Percentiles rank a stretch among this genome's conserved stretches.
Evolutionary conservation across 2,329 filamentous ascomycete genomes (phyloP).

Genomic region (Tetracladium maxilliforme): DNA sequence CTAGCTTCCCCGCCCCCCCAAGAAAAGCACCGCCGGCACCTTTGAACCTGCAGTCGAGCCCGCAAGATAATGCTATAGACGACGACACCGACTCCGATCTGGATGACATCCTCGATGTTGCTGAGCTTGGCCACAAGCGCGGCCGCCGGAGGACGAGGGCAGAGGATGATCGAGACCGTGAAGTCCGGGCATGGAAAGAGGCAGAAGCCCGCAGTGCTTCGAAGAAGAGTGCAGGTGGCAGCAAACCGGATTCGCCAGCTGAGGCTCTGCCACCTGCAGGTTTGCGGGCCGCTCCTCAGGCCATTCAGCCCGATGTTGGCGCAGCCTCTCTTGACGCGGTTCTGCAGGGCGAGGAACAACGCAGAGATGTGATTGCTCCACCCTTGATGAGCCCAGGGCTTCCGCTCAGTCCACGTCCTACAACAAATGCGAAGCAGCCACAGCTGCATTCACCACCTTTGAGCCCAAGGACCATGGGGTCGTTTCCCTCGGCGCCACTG

Average conservation of each 20-base stretch:
- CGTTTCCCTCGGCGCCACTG: constrained; percentile 35
- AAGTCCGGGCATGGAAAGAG: constrained; percentile 50
- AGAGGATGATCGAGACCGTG: constrained; percentile 71
- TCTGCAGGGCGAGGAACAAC: constrained; percentile 21
- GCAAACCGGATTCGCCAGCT: constrained; percentile 31
- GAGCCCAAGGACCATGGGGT: constrained; percentile 40
- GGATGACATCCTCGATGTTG: constrained; percentile 60
- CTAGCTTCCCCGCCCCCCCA: constrained; percentile 40
- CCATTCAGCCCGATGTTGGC: too few relatives aligned
- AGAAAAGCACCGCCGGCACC: constrained; percentile 80
- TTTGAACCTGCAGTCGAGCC: constrained; percentile 47
- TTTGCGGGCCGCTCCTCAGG: constrained; percentile 21
- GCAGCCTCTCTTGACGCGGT: constrained; percentile 37
- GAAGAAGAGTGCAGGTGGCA: constrained; percentile 50
- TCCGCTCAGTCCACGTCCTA: constrained; percentile 43
- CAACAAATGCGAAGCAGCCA: constrained; percentile 32
- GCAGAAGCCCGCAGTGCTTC: constrained; percentile 58
- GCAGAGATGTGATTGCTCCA: constrained; percentile 20
- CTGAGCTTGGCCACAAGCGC: constrained; percentile 46
- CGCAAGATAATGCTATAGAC: constrained; percentile 35
- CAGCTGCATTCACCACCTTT: constrained; percentile 52
- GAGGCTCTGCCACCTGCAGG: constrained; percentile 16
- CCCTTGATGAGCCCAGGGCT: constrained; percentile 43
- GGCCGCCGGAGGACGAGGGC: constrained; percentile 75
- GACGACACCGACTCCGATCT: constrained; percentile 68